Conservation (phyloP, 805 yeast species). For the Metschnikowia shivogae region DNA sequence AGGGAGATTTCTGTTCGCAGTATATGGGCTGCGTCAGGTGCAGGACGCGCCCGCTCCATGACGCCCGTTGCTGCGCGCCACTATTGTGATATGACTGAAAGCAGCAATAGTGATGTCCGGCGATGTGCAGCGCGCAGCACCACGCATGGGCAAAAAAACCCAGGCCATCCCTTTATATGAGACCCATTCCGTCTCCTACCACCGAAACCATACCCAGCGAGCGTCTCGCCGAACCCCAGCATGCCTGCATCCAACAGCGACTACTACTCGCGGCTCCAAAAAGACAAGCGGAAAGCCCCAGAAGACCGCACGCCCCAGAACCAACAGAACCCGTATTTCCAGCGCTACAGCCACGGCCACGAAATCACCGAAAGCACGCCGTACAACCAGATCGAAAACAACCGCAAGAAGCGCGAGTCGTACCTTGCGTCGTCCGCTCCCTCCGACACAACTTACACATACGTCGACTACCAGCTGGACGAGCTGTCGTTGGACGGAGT, state of each 20-base stretch:
- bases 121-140: neutral
- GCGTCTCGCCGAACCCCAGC: neutral
- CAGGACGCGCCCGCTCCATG: neutral
- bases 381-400: slow-evolving; percentile 3
- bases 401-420: slow-evolving; percentile 6
- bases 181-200: neutral
- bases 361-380: slow-evolving; percentile 4
- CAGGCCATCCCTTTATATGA: neutral
- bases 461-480: slow-evolving; percentile 13
- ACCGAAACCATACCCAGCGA: neutral
- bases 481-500: slow-evolving; percentile 6
- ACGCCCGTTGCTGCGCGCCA: slow-evolving; percentile 1
- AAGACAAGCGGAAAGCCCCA: neutral
- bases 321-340: slow-evolving; percentile 8
- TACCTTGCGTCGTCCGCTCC: slow-evolving; percentile 6
- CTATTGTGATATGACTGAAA: slow-evolving; percentile 2
- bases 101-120: neutral
- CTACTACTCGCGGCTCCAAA: slow-evolving; percentile 9
- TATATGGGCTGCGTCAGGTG: neutral
- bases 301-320: neutral
- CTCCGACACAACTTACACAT: slow-evolving; percentile 16
- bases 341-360: neutral
- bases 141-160: slow-evolving; percentile 1
- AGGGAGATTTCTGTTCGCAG: neutral
- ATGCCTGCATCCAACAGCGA: slow-evolving; percentile 11